These are phyloP conservation scores for Tuber aestivum DNA, from an alignment of 495 filamentous ascomycete genomes.

Conservation along the genomic window DNA sequence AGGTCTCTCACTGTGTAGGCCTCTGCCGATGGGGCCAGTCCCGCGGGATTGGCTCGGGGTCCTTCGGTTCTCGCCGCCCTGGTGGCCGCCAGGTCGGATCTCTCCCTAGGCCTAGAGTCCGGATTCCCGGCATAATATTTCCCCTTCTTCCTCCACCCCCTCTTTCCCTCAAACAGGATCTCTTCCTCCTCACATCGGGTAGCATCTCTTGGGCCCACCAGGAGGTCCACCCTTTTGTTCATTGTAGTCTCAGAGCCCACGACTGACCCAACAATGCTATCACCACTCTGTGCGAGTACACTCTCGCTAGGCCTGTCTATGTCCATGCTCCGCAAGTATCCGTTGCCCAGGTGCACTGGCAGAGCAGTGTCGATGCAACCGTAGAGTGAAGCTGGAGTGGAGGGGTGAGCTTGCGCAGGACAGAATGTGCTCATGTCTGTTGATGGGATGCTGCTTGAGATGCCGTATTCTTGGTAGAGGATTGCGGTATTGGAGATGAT, in stretches of 20 bases:
- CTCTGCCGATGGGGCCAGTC: slow-evolving; percentile 10
- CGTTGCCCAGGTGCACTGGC: slow-evolving; percentile 21
- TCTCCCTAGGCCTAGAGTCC: not conserved
- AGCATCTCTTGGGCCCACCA: slow-evolving; percentile 50
- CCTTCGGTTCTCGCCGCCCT: slow-evolving; percentile 13
- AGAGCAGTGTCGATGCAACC: slow-evolving; percentile 22
- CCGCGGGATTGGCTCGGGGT: not conserved
- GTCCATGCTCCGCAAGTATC: slow-evolving; percentile 26
- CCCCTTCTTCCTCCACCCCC: slow-evolving; percentile 13
- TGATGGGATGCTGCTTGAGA: slow-evolving; percentile 44
- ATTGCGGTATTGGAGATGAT: slow-evolving; percentile 51
- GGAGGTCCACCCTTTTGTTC: slow-evolving; percentile 60
- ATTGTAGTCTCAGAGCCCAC: slow-evolving; percentile 46
- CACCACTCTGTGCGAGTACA: slow-evolving; percentile 37
- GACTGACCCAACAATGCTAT: slow-evolving; percentile 37
- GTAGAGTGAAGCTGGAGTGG: slow-evolving; percentile 17
- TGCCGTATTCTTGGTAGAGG: slow-evolving; percentile 54
- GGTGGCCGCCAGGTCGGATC: not conserved
- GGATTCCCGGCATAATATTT: slow-evolving; percentile 8
- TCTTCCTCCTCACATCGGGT: slow-evolving; percentile 36
- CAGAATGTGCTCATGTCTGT: slow-evolving; percentile 41
- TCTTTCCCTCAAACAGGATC: slow-evolving; percentile 39
- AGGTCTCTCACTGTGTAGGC: slow-evolving; percentile 31
- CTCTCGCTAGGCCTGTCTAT: slow-evolving; percentile 29
- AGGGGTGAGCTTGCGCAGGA: slow-evolving; percentile 20